Conservation (phyloP, 108 stramenopile genomes). For the Cyclostephanos tholiformis region DNA sequence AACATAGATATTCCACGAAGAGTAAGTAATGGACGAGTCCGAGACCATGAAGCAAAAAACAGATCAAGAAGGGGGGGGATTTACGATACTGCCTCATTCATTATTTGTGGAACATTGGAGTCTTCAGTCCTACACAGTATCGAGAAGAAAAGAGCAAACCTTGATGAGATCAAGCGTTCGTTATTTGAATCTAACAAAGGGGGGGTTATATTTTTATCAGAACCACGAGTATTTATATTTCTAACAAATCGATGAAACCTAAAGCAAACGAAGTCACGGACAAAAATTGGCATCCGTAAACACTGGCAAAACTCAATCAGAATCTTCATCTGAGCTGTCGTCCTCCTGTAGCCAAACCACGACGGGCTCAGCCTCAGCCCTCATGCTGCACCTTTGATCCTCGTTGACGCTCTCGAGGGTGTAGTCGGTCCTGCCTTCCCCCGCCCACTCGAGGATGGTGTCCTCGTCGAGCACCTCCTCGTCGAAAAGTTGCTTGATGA, state of each 20-base stretch:
- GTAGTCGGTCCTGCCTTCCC: slow-evolving; percentile 79
- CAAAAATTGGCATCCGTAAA: background rate
- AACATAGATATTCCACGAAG: no score
- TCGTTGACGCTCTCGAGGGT: slow-evolving; percentile 77
- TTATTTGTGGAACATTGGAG: no score
- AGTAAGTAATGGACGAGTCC: no score
- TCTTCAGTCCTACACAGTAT: no score
- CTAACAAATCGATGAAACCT: background rate
- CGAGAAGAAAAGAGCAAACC: no score
- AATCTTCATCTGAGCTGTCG: slow-evolving; percentile 78
- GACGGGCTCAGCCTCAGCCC: slow-evolving; percentile 84
- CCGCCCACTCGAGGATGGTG: slow-evolving; percentile 91
- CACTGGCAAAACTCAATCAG: slow-evolving; percentile 34
- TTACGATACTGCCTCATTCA: no score
- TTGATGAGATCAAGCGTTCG: no score
- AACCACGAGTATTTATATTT: no score
- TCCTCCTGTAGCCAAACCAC: slow-evolving; percentile 91
- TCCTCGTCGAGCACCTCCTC: slow-evolving; percentile 90
- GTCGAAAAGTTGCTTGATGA: slow-evolving; percentile 91
- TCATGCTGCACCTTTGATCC: slow-evolving; percentile 73
- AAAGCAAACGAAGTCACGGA: background rate
- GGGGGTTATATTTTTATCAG: no score
- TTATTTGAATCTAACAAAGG: no score
- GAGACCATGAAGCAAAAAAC: no score
- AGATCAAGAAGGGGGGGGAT: no score